These are phyloP conservation scores for Microcos paniculata DNA, from an alignment of 345 rosid genomes.

Conservation along the genomic window DNA sequence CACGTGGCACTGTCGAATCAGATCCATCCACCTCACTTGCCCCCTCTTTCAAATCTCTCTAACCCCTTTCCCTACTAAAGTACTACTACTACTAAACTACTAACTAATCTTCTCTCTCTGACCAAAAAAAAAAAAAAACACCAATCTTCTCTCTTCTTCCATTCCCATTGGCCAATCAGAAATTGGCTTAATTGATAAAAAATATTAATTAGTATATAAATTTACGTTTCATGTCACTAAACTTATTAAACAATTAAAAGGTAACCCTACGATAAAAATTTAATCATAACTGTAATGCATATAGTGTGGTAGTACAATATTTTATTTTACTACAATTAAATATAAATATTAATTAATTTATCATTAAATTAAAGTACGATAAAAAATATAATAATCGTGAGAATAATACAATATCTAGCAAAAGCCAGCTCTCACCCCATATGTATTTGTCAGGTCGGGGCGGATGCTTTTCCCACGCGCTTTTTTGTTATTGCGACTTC, in stretches of 20 bases:
- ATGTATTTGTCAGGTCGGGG: conserved; percentile 19
- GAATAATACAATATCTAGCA: background rate
- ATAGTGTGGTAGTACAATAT: too few relatives aligned
- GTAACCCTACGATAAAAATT: background rate
- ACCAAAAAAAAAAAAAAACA: background rate
- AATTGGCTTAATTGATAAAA: background rate
- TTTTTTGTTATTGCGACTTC: background rate
- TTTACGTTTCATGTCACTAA: too few relatives aligned
- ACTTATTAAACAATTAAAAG: background rate
- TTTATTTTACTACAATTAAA: too few relatives aligned
- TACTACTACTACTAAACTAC: too few relatives aligned
- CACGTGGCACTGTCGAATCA: conserved; percentile 23
- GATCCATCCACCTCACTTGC: background rate
- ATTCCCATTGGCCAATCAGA: background rate
- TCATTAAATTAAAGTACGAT: too few relatives aligned
- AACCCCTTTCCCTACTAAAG: background rate
- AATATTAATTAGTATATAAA: too few relatives aligned
- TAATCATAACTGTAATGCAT: background rate
- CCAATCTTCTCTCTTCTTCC: background rate
- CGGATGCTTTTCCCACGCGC: conserved; percentile 18
- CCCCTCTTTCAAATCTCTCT: background rate
- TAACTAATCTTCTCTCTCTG: background rate
- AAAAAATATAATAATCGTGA: background rate
- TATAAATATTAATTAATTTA: too few relatives aligned
- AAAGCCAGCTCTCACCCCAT: conserved; percentile 20